Evolutionary conservation across 2,329 filamentous ascomycete genomes (phyloP), one percentile per base, ranked within the genome.

Genomic region (Colletotrichum spaethianum): DNA sequence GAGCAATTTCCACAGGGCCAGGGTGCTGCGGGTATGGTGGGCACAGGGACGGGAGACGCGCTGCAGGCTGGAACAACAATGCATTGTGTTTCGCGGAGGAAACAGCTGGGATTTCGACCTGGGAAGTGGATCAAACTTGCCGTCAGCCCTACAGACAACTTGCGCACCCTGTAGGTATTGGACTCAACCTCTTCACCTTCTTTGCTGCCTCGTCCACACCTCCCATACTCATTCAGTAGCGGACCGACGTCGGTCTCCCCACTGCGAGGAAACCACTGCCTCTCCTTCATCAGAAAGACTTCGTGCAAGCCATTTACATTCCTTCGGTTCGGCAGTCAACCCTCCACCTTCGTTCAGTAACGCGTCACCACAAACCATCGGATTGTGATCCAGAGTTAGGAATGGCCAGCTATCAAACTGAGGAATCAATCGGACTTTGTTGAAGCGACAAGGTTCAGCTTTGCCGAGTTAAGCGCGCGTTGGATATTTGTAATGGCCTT

Each of bases 1-100:
- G n/a, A 26, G n/a, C n/a, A 62, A 50, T 62, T 62, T 52, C 33
- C 44, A 52, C 60, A 52, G 60, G 60, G 44, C 33, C 16, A 33
- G n/a, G 33, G 2, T 26, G 38, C 16, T 26, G 55, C 55, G 55
- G 55, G 57, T 46, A 61, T 28, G 42, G 57, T 42, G 57, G 38
- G 23, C 26, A 61, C 57, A 52, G 59, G 44, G 28, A 20, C 59
- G 42, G 42, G 14, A 62, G 40, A 44, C 20, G 28, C 59, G 42
- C 59, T 48, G 40, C 59, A 61, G 42, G 48, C 28, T 33, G n/a
- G 31, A 23, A 23, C 42, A 61, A 48, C 57, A 46, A 61, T 33
- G 40, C 18, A 31, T 46, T 28, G 9, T 16, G 26, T 60, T 16
- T 61, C n/a, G 28, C 56, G 11, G 38, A 31, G 56, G 38, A 44